Conservation (phyloP, 1,284 basidiomycete species). For the Ustilago xerochloae region DNA sequence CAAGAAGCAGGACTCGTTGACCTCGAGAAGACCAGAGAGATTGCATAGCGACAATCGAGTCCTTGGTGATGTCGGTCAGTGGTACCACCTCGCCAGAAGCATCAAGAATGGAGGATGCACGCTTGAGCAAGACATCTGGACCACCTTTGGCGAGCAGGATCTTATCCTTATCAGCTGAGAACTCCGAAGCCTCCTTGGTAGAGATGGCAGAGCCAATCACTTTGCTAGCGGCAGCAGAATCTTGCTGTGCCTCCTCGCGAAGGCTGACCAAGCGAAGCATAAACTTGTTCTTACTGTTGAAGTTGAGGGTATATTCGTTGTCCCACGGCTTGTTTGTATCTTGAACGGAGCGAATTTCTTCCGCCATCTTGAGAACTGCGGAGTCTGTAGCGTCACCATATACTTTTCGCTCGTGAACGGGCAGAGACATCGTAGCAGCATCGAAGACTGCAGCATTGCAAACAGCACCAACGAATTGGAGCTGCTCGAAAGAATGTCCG, state of each 20-base stretch:
- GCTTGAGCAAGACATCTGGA: slow-evolving; percentile 69
- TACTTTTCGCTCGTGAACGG: slow-evolving; percentile 66
- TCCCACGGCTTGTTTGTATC: slow-evolving; percentile 66
- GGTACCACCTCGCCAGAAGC: slow-evolving; percentile 59
- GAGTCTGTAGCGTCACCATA: slow-evolving; percentile 77
- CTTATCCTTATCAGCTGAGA: slow-evolving; percentile 28
- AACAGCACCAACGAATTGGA: slow-evolving; percentile 71
- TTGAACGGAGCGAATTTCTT: slow-evolving; percentile 69
- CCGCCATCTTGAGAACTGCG: slow-evolving; percentile 75
- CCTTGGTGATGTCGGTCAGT: slow-evolving; percentile 15
- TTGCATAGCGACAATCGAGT: slow-evolving; percentile 31
- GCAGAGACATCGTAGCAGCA: slow-evolving; percentile 44
- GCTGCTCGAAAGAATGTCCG: slow-evolving; percentile 34
- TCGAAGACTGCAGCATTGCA: slow-evolving; percentile 77
- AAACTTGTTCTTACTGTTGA: slow-evolving; percentile 77
- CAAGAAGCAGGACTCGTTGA: slow-evolving; percentile 74
- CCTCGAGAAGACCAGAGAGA: slow-evolving; percentile 73
- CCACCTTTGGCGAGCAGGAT: slow-evolving; percentile 52
- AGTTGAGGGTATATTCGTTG: slow-evolving; percentile 70
- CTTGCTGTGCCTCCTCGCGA: background rate
- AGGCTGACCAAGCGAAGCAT: slow-evolving; percentile 71
- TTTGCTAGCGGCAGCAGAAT: background rate
- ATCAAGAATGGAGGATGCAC: slow-evolving; percentile 47
- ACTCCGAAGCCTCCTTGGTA: slow-evolving; percentile 68
- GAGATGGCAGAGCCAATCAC: slow-evolving; percentile 5